These are phyloP conservation scores for Drechslerella dactyloides DNA, from an alignment of 2,329 filamentous ascomycete genomes.

Conservation along the genomic window DNA sequence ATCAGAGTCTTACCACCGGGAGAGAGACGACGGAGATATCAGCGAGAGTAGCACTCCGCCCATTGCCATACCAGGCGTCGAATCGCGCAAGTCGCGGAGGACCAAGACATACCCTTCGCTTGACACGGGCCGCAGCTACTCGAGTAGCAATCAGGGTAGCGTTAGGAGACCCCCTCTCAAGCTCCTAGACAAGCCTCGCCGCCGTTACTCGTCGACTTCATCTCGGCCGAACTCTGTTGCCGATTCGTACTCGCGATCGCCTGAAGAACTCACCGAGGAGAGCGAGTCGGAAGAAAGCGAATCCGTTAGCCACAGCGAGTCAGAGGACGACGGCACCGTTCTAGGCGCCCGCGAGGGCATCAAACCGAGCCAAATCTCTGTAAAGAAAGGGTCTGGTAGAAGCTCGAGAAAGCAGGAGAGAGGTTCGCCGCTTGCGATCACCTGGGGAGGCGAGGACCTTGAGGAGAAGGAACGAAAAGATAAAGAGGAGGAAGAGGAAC, in stretches of 20 bases:
- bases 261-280: slow-evolving; percentile 41
- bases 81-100: slow-evolving; percentile 27
- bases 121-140: slow-evolving; percentile 32
- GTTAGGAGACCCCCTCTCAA: slow-evolving; percentile 26
- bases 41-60: slow-evolving; percentile 45
- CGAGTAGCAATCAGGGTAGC: slow-evolving; percentile 22
- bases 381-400: slow-evolving; percentile 47
- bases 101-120: slow-evolving; percentile 30
- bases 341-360: slow-evolving; percentile 33
- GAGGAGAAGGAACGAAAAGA: slow-evolving; percentile 36
- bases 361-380: slow-evolving; percentile 45
- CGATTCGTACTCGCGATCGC: slow-evolving; percentile 38
- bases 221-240: slow-evolving; percentile 41
- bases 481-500: slow-evolving; percentile 33
- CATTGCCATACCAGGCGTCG: slow-evolving; percentile 38
- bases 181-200: slow-evolving; percentile 31
- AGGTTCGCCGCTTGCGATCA: slow-evolving; percentile 48
- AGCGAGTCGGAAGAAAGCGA: slow-evolving; percentile 42
- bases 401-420: slow-evolving; percentile 41
- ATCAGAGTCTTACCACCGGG: slow-evolving; percentile 43
- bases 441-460: slow-evolving; percentile 47
- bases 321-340: slow-evolving; percentile 45
- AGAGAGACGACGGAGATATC: slow-evolving; percentile 40
- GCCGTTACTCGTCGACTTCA: slow-evolving; percentile 42
- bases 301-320: slow-evolving; percentile 33